Base-by-base conservation (phyloP, 179 eudicot species). In the Corrigiola litoralis region DNA sequence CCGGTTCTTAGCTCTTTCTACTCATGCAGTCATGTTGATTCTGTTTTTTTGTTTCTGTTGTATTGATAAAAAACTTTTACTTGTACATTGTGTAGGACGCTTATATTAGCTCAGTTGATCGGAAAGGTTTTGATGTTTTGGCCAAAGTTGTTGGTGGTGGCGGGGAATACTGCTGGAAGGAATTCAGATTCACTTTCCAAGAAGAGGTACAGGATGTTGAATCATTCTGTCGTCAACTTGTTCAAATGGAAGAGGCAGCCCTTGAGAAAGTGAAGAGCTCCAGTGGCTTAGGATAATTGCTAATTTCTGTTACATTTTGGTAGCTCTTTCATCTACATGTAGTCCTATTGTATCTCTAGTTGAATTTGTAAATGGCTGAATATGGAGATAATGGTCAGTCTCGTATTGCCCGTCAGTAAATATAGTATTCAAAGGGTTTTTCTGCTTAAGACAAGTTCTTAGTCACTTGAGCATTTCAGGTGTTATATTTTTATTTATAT, bases 241-340 rank as follows among this genome's bases (percentile, higher is more conserved):
- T 87, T 40, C 70, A 85, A 65, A 89, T 92, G 98, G 98, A 92
- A 78, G 92, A 80, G 77, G 82, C 66, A 17, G 95, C 96, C 37
- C 84, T 92, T 28, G 78, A 87, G 76, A 75, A 63, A 27, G 70
- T 89, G 33, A 83, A 86, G 42, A 75, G 72, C 63, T 83, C 74
- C 72, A 84, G 85, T 61, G 98, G 96, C 13, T 62, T 86, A 67
- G 68, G 81, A 62, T 79, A 50, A 44, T 37, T 14, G 37, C 44
- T 34, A 4, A 14, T 28, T 14, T 49, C 25, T 29, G 13, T n/a
- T 28, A 28, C 13, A n/a, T n/a, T n/a, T n/a, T n/a, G n/a, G n/a
- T n/a, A n/a, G n/a, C n/a, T n/a, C n/a, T n/a, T n/a, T n/a, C n/a
- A n/a, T n/a, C n/a, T n/a, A n/a, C n/a, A n/a, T n/a, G n/a, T n/a